Evolutionary conservation across 2,329 filamentous ascomycete genomes (phyloP).

Genomic region (Fusarium sulawesiense): DNA sequence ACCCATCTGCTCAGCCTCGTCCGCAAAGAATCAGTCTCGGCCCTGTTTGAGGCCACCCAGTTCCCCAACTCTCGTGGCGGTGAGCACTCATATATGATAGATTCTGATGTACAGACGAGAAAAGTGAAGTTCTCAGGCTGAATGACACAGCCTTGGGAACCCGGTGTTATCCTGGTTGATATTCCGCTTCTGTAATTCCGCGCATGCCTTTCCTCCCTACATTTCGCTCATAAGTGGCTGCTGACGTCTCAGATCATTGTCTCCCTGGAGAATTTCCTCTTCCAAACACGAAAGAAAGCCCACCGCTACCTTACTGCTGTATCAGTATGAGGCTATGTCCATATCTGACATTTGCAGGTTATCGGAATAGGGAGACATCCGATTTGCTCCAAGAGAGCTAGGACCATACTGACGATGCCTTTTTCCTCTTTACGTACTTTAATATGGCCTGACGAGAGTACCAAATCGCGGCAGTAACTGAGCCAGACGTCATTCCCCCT

Average conservation of each 20-base stretch:
- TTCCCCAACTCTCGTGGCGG: background rate
- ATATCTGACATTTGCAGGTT: background rate
- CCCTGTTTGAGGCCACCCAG: slow-evolving; percentile 20
- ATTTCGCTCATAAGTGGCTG: background rate
- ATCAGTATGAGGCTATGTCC: background rate
- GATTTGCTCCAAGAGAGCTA: background rate
- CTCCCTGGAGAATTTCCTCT: background rate
- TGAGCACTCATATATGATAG: background rate
- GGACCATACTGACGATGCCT: background rate
- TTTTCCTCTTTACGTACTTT: background rate
- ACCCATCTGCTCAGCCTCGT: slow-evolving; percentile 8
- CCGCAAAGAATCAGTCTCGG: background rate
- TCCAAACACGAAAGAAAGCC: background rate
- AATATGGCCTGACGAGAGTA: background rate
- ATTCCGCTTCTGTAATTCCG: background rate
- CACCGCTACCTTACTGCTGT: background rate
- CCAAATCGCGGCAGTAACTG: background rate
- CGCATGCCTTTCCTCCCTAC: background rate
- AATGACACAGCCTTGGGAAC: background rate
- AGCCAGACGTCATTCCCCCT: background rate
- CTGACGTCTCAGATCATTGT: background rate
- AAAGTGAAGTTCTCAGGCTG: background rate
- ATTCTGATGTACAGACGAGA: background rate
- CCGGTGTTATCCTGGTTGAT: background rate
- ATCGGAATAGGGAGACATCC: background rate